Percentiles rank a stretch among this genome's conserved stretches.
Evolutionary conservation across 257 asterid genomes (phyloP).

Genomic region (Solanum rostratum): DNA sequence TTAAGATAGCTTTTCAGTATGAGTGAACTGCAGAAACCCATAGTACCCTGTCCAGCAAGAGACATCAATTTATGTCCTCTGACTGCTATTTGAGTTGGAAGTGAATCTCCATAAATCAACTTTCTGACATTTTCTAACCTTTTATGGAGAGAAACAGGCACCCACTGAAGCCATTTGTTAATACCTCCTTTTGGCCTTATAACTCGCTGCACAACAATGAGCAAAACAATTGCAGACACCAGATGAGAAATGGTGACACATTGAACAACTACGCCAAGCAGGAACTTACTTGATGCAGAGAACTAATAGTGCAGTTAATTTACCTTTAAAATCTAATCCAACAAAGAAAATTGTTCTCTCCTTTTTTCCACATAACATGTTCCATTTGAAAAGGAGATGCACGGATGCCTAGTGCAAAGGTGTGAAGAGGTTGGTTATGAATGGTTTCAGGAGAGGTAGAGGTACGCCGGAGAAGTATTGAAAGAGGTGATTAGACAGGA

Average conservation of each 20-base stretch:
- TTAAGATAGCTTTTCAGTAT: not conserved
- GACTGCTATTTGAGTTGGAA: constrained; percentile 21
- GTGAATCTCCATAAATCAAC: constrained; percentile 16
- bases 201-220: constrained; percentile 40
- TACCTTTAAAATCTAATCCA: not conserved
- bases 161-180: constrained; percentile 46
- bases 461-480: not conserved
- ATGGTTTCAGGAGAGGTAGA: not conserved
- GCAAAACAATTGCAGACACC: not conserved
- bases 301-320: not conserved
- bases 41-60: constrained; percentile 3
- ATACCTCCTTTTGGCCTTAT: constrained; percentile 67
- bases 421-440: not conserved
- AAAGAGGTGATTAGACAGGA: not conserved
- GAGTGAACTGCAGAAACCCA: not conserved
- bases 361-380: not conserved
- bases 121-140: constrained; percentile 18
- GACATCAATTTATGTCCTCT: constrained; percentile 7
- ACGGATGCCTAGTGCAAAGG: not conserved
- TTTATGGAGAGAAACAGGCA: constrained; percentile 55
- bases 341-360: not conserved
- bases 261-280: not conserved
- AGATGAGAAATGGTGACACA: not conserved
- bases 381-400: not conserved
- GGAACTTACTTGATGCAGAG: not conserved